Percentiles rank a stretch among this genome's conserved stretches.
phyloP scores from a whole-genome alignment of 2,329 filamentous ascomycete species.

The Aspergillus novofumigatus region DNA sequence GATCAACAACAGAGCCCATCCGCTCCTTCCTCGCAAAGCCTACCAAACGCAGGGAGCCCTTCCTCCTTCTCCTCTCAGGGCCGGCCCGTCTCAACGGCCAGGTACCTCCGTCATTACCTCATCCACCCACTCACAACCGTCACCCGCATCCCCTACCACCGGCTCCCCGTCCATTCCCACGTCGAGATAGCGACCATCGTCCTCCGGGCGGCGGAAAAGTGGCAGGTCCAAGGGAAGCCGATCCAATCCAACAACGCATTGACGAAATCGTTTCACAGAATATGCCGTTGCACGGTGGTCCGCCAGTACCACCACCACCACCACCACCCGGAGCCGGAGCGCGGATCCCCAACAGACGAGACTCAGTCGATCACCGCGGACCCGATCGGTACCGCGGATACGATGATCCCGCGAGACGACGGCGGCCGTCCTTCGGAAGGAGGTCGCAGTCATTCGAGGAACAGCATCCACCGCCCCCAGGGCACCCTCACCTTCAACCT shows the following conservation, averaged over 20 bases:
- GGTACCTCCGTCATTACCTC: conserved; percentile 7
- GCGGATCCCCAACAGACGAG: not conserved
- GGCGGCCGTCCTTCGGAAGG: conserved; percentile 8
- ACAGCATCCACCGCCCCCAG: conserved; percentile 2
- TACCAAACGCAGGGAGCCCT: conserved; percentile 2
- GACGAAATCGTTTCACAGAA: conserved; percentile 33
- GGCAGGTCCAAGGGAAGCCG: conserved; percentile 9
- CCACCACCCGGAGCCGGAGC: not conserved
- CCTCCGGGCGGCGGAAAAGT: conserved; percentile 2
- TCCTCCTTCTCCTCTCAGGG: conserved; percentile 10
- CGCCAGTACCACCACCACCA: conserved; percentile 1
- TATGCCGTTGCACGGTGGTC: conserved; percentile 9
- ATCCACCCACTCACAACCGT: conserved; percentile 12
- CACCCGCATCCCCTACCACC: conserved; percentile 20
- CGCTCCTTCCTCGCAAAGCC: conserved; percentile 8
- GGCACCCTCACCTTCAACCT: not conserved
- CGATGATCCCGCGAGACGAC: conserved; percentile 13
- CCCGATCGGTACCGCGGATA: conserved; percentile 14
- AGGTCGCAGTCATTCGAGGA: conserved; percentile 2
- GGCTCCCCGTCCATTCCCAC: conserved; percentile 14
- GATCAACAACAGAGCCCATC: conserved; percentile 6
- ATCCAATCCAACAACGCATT: conserved; percentile 35
- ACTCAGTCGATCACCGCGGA: conserved; percentile 9
- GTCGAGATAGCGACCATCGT: conserved; percentile 13
- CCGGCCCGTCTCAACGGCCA: conserved; percentile 17